Base-by-base conservation (phyloP, 208 protist genomes). In the Acanthamoeba sp. region DNA sequence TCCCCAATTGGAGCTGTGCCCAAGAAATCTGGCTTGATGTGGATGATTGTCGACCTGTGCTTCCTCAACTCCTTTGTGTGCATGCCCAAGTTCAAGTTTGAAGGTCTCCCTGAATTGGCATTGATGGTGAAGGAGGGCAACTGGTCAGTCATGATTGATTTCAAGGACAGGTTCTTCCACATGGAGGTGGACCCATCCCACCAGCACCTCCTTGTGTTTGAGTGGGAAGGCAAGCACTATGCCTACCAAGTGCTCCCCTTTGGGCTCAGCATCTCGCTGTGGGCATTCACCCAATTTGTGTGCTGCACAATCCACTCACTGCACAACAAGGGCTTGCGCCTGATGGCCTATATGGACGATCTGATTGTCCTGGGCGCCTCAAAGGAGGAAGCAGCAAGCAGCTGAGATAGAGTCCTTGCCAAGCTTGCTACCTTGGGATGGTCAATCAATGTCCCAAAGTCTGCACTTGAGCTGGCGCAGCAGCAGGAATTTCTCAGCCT, bases 111-210 rank as follows among this genome's bases (percentile, higher is more conserved):
- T 7, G 34, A 76, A 29, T 32, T 76, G 66, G 66, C 7, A 9
- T 4, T 10, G 3, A 20, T 76, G 10, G 66, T 29, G 24, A 0
- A 4, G 10, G 24, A 1, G 0, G 34, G 64, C 1, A 29, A 73
- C 12, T 73, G 29, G 64, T 10, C 29, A 38, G 64, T 36, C 2
- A 73, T 29, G 12, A 84, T 84, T n/a, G 24, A 84, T 14, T 84
- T 84, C 32, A 55, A 84, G 40, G 40, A 84, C 24, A 29, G 73
- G 1, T 84, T 84, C 22, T n/a, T 55, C 34, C 73, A 84, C 29
- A 38, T 73, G 12, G 34, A 84, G 12, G 22, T 84, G 0, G 1
- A 84, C 24, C 73, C 38, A 9, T 1, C 69, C 34, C 36, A 80
- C 69, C 69, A 80, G 0, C 69, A 80, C 36, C 36, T 80, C 34